Evolutionary conservation across 1,284 basidiomycete genomes (phyloP), one percentile per base, ranked within the genome.

Genomic region (Ustilago vetiveriae): DNA sequence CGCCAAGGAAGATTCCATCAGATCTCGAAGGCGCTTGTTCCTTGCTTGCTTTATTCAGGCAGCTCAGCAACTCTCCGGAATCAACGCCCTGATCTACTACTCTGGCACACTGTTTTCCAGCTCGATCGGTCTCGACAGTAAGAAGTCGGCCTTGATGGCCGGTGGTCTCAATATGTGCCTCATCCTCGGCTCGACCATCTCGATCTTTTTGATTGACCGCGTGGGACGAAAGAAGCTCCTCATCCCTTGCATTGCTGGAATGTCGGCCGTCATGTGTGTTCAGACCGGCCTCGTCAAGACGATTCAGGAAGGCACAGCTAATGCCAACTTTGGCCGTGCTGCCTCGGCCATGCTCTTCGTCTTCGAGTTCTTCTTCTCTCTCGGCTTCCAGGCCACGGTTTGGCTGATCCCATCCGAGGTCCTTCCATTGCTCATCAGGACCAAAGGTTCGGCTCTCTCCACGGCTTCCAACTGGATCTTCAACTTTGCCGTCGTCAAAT

Each of bases 331-430:
- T 1, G 84, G 88, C 37, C 85, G 88, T 19, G 87, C 86, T 29
- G 43, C 51, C 6, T 50, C 54, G 19, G 85, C 87, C 9, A 89
- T 78, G 84, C 80, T 86, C 71, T 89, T 88, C 79, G 82, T 88
- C 29, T 90, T 89, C 82, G 89, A 90, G 74, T 85, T 89, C 33
- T 88, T 88, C 83, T 90, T 89, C 80, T 74, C 88, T 0, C 84
- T 89, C 52, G 89, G 88, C 32, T 89, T 88, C 88, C 85, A 89
- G 78, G 88, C 88, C 22, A 89, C 90, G 87, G 88, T 88, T 6
- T 83, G 83, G 76, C 71, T 83, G 30, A 83, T 83, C 69, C 82
- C 83, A 9, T 74, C 79, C 23, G 80, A 83, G 52, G 75, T 83
- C 4, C 76, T 75, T 21, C 73, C 75, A 5, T 80, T 83, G 35